Percentiles rank a stretch among this genome's conserved stretches.
phyloP scores from a whole-genome alignment of 2,329 filamentous ascomycete species.

The Decorospora gaudefroyi region DNA sequence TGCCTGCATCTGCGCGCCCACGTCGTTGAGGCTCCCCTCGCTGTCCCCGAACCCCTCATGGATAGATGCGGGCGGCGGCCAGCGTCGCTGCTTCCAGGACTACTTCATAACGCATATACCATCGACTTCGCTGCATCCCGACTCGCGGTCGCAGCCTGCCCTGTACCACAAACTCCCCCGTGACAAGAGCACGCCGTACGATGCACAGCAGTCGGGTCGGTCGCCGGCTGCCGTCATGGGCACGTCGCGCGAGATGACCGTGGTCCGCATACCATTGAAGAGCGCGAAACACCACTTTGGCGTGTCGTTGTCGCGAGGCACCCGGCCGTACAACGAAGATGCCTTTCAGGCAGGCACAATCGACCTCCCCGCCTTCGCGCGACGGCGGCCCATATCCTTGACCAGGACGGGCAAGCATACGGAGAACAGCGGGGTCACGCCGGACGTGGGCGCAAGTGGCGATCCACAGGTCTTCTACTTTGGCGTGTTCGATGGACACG shows the following conservation, averaged over 20 bases:
- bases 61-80: constrained; percentile 22
- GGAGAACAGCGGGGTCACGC: constrained; percentile 62
- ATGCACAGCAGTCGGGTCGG: constrained; percentile 48
- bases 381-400: constrained; percentile 70
- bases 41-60: constrained; percentile 12
- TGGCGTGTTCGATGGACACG: constrained; percentile 94
- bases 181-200: constrained; percentile 79
- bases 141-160: constrained; percentile 67
- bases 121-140: constrained; percentile 88
- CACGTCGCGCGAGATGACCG: constrained; percentile 72
- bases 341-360: constrained; percentile 92
- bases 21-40: constrained; percentile 12
- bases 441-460: constrained; percentile 76
- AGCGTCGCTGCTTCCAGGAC: constrained; percentile 71
- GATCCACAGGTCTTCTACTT: constrained; percentile 99
- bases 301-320: constrained; percentile 75
- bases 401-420: constrained; percentile 47
- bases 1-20: constrained; percentile 21
- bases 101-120: constrained; percentile 98
- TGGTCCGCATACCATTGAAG: constrained; percentile 90
- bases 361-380: constrained; percentile 89
- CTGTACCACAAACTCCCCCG: constrained; percentile 85
- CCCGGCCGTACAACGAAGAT: constrained; percentile 89
- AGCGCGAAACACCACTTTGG: constrained; percentile 97
- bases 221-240: constrained; percentile 47